phyloP scores from a whole-genome alignment of 2,329 filamentous ascomycete species.

The Pseudogymnoascus sp. region DNA sequence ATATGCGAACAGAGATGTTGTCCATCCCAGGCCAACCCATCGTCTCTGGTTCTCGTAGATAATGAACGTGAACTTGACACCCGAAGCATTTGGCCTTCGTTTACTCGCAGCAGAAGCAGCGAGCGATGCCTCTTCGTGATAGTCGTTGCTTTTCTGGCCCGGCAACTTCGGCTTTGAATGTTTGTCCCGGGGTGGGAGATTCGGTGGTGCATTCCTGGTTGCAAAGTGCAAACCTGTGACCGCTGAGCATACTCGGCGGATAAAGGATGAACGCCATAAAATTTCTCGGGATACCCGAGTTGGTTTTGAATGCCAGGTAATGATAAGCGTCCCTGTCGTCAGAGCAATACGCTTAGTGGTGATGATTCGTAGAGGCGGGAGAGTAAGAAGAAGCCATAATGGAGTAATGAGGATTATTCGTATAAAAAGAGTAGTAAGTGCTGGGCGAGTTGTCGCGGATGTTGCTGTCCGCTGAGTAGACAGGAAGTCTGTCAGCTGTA shows the following conservation, averaged over 20 bases:
- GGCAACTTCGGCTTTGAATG: neutral
- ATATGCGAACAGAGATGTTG: conserved; percentile 80
- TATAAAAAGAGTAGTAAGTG: conserved; percentile 82
- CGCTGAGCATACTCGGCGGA: conserved; percentile 62
- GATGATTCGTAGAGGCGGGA: conserved; percentile 77
- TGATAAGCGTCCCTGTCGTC: conserved; percentile 74
- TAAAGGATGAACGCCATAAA: conserved; percentile 76
- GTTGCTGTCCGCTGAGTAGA: conserved; percentile 86
- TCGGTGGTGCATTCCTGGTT: conserved; percentile 34
- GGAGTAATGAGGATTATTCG: conserved; percentile 84
- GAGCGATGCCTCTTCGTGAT: conserved; percentile 21
- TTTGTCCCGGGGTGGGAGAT: conserved; percentile 25
- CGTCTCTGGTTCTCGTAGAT: conserved; percentile 94
- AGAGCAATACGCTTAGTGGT: conserved; percentile 80
- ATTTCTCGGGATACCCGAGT: conserved; percentile 79
- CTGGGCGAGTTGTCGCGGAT: conserved; percentile 82
- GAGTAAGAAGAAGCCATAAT: conserved; percentile 75
- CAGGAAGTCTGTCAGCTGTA: conserved; percentile 86
- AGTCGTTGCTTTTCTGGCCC: conserved; percentile 13
- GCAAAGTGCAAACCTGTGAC: conserved; percentile 77
- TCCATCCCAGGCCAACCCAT: conserved; percentile 95
- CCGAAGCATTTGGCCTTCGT: conserved; percentile 53
- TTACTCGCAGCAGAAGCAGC: conserved; percentile 32
- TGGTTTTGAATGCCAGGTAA: conserved; percentile 89
- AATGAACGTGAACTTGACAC: conserved; percentile 93